A percentile compares a stretch with the other conserved stretches of the same genome.
Evolutionary conservation across 2,329 filamentous ascomycete genomes (phyloP).

Genomic region (Tolypocladium album): DNA sequence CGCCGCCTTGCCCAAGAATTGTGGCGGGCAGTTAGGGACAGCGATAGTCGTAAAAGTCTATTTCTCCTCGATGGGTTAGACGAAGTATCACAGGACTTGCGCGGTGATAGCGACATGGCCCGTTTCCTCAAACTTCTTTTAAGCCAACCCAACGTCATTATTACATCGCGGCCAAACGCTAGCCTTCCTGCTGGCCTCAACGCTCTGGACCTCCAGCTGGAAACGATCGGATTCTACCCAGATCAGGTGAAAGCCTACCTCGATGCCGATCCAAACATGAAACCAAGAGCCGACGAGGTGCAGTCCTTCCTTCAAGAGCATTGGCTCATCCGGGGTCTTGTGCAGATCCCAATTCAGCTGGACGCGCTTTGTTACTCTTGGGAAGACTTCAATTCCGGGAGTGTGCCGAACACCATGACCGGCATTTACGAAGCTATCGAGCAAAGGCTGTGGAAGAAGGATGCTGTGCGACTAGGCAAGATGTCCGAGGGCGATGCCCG

Average conservation of each 20-base stretch:
- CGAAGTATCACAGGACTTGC: conserved; percentile 20
- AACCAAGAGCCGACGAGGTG: conserved; percentile 11
- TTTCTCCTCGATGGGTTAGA: conserved; percentile 33
- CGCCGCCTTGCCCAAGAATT: no score
- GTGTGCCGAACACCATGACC: conserved; percentile 23
- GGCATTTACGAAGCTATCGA: conserved; percentile 22
- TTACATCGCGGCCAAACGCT: conserved; percentile 26
- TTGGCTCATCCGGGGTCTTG: conserved; percentile 20
- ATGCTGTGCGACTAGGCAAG: conserved; percentile 19
- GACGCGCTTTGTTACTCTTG: conserved; percentile 31
- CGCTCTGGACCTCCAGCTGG: conserved; percentile 22
- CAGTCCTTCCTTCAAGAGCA: conserved; percentile 20
- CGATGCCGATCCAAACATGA: conserved; percentile 1
- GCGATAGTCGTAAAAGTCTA: conserved; percentile 14
- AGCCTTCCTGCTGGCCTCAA: conserved; percentile 3
- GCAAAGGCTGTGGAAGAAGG: conserved; percentile 25
- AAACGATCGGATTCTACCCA: conserved; percentile 27
- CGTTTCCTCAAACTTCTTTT: conserved; percentile 19
- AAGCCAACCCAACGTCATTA: conserved; percentile 23
- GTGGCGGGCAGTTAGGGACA: no score
- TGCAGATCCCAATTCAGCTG: conserved; percentile 31
- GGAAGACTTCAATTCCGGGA: conserved; percentile 8
- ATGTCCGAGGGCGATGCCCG: conserved; percentile 8
- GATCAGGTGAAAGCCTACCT: conserved; percentile 24
- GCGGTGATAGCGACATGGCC: conserved; percentile 4